Base-by-base conservation (phyloP, 2,329 filamentous ascomycete genomes). In the Aspergillus pseudonomiae region DNA sequence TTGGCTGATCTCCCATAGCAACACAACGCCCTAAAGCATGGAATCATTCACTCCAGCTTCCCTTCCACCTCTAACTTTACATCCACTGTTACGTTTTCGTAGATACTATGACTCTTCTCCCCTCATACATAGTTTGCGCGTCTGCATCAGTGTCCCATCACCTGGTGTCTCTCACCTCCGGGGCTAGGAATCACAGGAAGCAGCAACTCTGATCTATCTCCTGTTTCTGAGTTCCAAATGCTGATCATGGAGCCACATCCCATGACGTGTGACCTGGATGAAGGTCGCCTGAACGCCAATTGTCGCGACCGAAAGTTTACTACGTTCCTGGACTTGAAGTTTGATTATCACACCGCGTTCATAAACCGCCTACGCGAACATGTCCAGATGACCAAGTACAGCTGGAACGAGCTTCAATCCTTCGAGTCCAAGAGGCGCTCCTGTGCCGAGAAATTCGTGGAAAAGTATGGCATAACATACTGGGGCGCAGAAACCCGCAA, bases 261-360 rank as follows among this genome's bases (percentile, higher is more conserved):
- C 2, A 62, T 68, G 63, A 66, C 59, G 50, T 48, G 32, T 3
- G 41, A 34, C n/a, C 61, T 71, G 6, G 65, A 71, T 39, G 21
- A 63, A 1, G 66, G 65, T 2, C 55, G 43, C 3, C 61, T 73
- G n/a, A 67, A 30, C 5, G 32, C 39, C 1, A 65, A 52, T 10
- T 67, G 57, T 14, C 59, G 41, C 4, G 64, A 72, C 21, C 64
- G 67, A 2, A 63, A 67, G 6, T 73, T 74, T 16, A 66, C 68
- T 1, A 58, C 56, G 4, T 68, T 73, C 14, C 65, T 74, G 0
- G 71, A 72, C 54, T 32, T 74, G 30, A 68, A 71, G 24, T 55
- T 62, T 1, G 52, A 60, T 3, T 60, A 68, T 39, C 65, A 69
- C 30, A 41, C 41, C 2, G 41, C 65, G 19, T 70, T 72, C 43